Evolutionary conservation across 306 rosid genomes (phyloP).

Genomic region (Dryas alaskensis): DNA sequence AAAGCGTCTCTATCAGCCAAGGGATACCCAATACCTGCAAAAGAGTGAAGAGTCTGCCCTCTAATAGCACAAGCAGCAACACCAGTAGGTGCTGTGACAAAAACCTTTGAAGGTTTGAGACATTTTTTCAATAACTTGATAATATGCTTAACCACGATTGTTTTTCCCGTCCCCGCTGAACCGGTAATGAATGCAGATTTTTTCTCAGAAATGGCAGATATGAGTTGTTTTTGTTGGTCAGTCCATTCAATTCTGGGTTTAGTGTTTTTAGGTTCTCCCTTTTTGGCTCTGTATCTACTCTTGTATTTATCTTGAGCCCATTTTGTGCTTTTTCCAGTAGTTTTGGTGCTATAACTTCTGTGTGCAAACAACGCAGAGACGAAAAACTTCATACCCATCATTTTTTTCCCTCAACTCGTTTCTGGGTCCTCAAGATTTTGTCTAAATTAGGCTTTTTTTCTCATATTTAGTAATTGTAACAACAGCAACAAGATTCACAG

Average conservation of each 20-base stretch:
- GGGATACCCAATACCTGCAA: constrained; percentile 29
- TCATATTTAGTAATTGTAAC: neutral
- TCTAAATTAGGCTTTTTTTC: neutral
- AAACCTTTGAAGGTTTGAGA: constrained; percentile 39
- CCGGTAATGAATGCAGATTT: constrained; percentile 53
- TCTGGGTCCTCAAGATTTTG: constrained; percentile 11
- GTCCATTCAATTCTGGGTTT: constrained; percentile 38
- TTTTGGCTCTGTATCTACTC: neutral
- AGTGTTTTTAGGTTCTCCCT: constrained; percentile 7
- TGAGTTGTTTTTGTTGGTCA: constrained; percentile 38
- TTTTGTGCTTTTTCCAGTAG: neutral
- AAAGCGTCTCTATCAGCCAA: constrained; percentile 12
- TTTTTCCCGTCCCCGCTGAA: constrained; percentile 57
- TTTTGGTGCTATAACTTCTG: constrained; percentile 34
- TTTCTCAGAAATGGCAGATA: constrained; percentile 34
- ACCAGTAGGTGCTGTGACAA: constrained; percentile 52
- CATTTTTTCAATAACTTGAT: constrained; percentile 30
- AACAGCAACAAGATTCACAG: neutral
- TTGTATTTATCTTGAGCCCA: constrained; percentile 5
- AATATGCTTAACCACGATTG: constrained; percentile 34
- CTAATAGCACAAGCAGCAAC: constrained; percentile 50
- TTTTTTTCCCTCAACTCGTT: neutral
- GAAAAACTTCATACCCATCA: constrained; percentile 16
- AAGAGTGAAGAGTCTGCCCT: constrained; percentile 59
- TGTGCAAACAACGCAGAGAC: constrained; percentile 16